Evolutionary conservation across 768 basidiomycete species (phyloP).

Genomic region (Butyriboletus loyo): DNA sequence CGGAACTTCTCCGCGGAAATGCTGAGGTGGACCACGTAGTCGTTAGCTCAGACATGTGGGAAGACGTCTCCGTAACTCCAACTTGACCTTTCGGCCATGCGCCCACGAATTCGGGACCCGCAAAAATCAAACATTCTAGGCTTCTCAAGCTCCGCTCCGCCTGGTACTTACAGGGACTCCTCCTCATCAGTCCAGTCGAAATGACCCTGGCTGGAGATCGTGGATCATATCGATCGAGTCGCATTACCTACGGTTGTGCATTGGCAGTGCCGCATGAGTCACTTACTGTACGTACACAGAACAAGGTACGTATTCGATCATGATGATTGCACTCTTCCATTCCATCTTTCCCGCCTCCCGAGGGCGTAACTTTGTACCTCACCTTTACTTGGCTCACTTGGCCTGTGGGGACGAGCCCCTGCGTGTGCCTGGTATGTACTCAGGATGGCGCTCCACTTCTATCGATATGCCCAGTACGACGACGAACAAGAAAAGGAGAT

Average conservation of each 20-base stretch:
- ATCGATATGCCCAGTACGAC: not conserved
- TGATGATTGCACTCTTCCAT: constrained; percentile 8
- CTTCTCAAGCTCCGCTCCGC: not conserved
- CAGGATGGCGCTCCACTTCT: not conserved
- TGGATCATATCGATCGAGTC: constrained; percentile 14
- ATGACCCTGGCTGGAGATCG: constrained; percentile 2
- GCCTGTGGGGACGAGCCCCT: not conserved
- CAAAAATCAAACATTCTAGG: not conserved
- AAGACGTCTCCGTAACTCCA: constrained; percentile 6
- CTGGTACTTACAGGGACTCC: not conserved
- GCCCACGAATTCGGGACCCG: not conserved
- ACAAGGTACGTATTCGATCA: constrained; percentile 3
- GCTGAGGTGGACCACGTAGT: constrained; percentile 9
- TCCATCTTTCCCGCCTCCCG: not conserved
- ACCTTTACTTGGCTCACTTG: constrained; percentile 4
- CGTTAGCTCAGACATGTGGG: constrained; percentile 25
- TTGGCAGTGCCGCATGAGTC: constrained; percentile 3
- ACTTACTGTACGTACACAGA: constrained; percentile 7
- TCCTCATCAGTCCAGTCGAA: no score
- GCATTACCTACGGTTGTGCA: not conserved
- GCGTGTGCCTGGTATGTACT: constrained; percentile 1
- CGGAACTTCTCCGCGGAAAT: constrained; percentile 23
- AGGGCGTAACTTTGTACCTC: constrained; percentile 21
- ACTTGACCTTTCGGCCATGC: not conserved
- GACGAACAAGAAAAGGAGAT: constrained; percentile 6